Percentiles rank a stretch among this genome's conserved stretches.
Conservation (phyloP, 305 asterid genomes). For the Rubia tinctorum region DNA sequence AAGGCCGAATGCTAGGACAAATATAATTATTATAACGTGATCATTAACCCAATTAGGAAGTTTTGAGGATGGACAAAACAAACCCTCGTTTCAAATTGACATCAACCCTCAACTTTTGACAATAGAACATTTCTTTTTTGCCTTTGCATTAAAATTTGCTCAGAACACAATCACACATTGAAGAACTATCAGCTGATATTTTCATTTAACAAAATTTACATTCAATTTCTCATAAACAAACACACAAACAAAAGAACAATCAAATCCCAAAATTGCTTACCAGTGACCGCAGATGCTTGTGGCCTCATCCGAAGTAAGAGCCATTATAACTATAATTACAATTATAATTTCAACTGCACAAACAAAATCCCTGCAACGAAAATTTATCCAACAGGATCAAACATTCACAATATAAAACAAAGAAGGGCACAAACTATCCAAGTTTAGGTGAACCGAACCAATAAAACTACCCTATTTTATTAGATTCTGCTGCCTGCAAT, state of each 20-base stretch:
- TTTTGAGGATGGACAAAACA: background rate
- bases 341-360: background rate
- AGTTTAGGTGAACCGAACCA: conserved; percentile 20
- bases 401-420: background rate
- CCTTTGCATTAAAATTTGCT: background rate
- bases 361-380: background rate
- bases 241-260: background rate
- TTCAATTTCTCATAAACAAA: background rate
- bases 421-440: background rate
- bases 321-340: conserved; percentile 22
- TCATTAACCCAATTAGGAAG: too few species aligned
- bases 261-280: conserved; percentile 14
- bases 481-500: background rate
- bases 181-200: background rate
- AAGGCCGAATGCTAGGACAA: background rate
- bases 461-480: conserved; percentile 2
- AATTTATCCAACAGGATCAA: conserved; percentile 4
- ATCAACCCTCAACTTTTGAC: too few species aligned
- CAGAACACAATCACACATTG: background rate
- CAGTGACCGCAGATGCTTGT: conserved; percentile 45
- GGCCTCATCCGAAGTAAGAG: conserved; percentile 36
- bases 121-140: too few species aligned
- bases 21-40: background rate
- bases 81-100: background rate
- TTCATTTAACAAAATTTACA: background rate